A percentile compares a stretch with the other conserved stretches of the same genome.
Conservation (phyloP, 2,329 filamentous ascomycete genomes). For the Neofusicoccum kwambonambiense region DNA sequence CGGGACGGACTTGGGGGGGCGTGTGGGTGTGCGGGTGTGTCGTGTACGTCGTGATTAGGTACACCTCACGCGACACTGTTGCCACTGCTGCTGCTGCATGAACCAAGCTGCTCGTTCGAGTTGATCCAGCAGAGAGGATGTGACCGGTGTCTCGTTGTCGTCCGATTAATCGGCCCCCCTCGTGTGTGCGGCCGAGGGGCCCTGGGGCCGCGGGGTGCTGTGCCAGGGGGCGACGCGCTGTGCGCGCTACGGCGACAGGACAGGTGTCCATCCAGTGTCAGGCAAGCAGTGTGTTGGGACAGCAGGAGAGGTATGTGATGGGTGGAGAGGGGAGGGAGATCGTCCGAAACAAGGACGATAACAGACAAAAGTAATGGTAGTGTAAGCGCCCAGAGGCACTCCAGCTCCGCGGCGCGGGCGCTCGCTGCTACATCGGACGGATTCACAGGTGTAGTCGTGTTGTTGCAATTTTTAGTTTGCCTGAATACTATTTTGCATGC, state of each 20-base stretch:
- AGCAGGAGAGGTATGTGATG: background rate
- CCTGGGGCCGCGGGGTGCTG: background rate
- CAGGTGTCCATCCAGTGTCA: background rate
- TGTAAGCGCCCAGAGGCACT: no score
- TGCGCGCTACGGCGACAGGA: background rate
- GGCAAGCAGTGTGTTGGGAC: background rate
- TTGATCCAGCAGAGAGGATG: no score
- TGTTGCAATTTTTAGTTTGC: background rate
- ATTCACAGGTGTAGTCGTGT: background rate
- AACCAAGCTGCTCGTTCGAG: background rate
- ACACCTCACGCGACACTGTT: conserved; percentile 9
- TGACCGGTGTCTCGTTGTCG: no score
- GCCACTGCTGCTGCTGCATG: background rate
- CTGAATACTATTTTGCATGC: background rate
- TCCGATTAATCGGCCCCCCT: no score
- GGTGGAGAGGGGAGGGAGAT: background rate
- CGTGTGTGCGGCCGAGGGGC: background rate
- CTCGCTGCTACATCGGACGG: background rate
- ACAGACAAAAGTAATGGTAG: background rate
- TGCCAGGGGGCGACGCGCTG: background rate
- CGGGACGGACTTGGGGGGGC: background rate
- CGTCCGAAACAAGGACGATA: background rate
- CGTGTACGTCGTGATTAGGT: no score
- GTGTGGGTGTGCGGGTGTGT: no score
- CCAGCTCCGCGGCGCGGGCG: background rate